These are phyloP conservation scores for Fusarium temperatum DNA, from an alignment of 2,329 filamentous ascomycete species.

Conservation along the genomic window DNA sequence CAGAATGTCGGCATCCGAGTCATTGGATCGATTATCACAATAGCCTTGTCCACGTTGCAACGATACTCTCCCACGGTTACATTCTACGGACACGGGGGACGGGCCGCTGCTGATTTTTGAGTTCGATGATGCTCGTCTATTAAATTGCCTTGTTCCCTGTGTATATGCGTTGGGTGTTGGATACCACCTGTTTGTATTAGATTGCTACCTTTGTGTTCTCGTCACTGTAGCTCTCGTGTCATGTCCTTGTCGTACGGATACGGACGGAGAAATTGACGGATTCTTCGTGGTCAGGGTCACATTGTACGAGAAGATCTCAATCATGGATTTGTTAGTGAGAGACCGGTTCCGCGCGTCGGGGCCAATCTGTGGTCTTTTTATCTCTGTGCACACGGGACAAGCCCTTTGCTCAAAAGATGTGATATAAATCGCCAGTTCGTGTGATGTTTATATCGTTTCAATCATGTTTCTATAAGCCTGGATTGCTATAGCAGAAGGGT, in stretches of 20 bases:
- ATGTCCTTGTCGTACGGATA: not conserved
- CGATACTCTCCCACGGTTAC: not conserved
- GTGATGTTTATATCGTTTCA: not conserved
- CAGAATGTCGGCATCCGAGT: conserved; percentile 9
- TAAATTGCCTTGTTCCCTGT: conserved; percentile 12
- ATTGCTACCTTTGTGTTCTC: not conserved
- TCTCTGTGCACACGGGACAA: not conserved
- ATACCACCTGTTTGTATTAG: not conserved
- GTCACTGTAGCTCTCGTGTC: not conserved
- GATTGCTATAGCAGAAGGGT: not conserved
- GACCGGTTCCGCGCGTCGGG: not conserved
- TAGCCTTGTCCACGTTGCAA: not conserved
- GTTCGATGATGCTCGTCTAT: not conserved
- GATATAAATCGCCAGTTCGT: not conserved
- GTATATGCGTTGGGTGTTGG: not conserved
- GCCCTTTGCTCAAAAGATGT: not conserved
- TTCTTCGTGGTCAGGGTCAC: not conserved
- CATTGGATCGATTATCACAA: not conserved
- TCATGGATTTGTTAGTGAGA: not conserved
- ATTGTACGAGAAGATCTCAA: conserved; percentile 23
- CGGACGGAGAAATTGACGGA: not conserved
- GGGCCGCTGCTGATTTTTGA: conserved; percentile 20
- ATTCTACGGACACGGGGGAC: conserved; percentile 14
- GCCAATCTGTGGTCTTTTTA: not conserved
- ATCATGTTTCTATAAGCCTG: not conserved